These are phyloP conservation scores for Lecanicillium sp. DNA, from an alignment of 2,329 filamentous ascomycete genomes.

Conservation along the genomic window DNA sequence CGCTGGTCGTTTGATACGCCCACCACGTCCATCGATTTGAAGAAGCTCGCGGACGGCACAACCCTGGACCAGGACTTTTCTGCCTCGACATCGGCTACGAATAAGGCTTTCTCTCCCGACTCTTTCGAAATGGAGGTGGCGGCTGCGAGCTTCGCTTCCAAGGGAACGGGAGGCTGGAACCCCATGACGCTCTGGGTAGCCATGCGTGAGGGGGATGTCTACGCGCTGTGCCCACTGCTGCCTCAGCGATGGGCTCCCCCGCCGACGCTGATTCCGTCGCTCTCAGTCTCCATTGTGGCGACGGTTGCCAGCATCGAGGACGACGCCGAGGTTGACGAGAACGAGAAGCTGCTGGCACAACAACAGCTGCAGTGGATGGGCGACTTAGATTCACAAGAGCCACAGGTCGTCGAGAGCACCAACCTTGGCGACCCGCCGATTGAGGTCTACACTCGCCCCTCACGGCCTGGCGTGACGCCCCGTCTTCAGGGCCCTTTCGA, in stretches of 20 bases:
- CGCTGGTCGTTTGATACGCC: conserved; percentile 83
- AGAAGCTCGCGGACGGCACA: conserved; percentile 79
- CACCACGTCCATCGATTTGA: conserved; percentile 77
- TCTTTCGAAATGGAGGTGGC: conserved; percentile 91
- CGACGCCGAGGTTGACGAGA: conserved; percentile 46
- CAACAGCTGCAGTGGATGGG: conserved; percentile 65
- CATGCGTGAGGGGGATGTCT: conserved; percentile 91
- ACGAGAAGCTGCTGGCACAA: conserved; percentile 51
- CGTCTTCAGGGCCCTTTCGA: conserved; percentile 58
- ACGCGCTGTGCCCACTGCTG: conserved; percentile 84
- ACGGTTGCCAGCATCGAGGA: conserved; percentile 60
- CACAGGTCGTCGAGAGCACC: conserved; percentile 45
- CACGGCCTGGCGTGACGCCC: conserved; percentile 51
- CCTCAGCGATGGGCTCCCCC: conserved; percentile 80
- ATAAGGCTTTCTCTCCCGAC: conserved; percentile 81
- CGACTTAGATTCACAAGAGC: conserved; percentile 58
- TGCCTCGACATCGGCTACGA: conserved; percentile 66
- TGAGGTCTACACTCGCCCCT: conserved; percentile 53
- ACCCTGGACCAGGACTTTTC: conserved; percentile 78
- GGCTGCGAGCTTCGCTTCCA: conserved; percentile 69
- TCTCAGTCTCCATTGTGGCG: conserved; percentile 76
- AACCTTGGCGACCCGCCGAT: conserved; percentile 39
- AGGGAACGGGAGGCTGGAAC: conserved; percentile 75
- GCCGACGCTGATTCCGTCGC: conserved; percentile 69
- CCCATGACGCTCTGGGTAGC: conserved; percentile 95